These are phyloP conservation scores for Aspergillus uvarum DNA, from an alignment of 2,329 filamentous ascomycete genomes.

Conservation along the genomic window DNA sequence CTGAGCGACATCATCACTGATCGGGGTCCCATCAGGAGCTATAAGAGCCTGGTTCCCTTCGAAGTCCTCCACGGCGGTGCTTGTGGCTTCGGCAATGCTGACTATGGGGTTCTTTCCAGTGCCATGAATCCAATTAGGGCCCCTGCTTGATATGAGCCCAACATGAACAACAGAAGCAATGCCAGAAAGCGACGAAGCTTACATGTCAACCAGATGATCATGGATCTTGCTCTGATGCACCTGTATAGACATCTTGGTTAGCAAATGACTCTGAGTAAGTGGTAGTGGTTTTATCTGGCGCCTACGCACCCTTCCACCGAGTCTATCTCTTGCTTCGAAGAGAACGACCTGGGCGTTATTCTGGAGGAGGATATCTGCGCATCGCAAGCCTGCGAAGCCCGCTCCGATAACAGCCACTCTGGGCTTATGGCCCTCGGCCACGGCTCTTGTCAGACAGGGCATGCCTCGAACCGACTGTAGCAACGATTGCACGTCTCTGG, in stretches of 20 bases:
- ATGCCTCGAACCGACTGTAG: background rate
- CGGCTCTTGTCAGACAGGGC: background rate
- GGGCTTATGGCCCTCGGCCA: slow-evolving; percentile 40
- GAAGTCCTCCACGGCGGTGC: slow-evolving; percentile 52
- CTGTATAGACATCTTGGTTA: slow-evolving; percentile 30
- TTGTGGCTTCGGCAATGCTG: slow-evolving; percentile 54
- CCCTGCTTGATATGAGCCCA: slow-evolving; percentile 41
- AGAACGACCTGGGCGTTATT: slow-evolving; percentile 59
- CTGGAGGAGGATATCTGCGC: slow-evolving; percentile 57
- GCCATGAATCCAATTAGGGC: slow-evolving; percentile 66
- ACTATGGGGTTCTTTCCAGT: slow-evolving; percentile 60
- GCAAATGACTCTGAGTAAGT: slow-evolving; percentile 1
- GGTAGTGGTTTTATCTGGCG: background rate
- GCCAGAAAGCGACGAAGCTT: slow-evolving; percentile 26
- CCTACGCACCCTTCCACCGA: slow-evolving; percentile 56
- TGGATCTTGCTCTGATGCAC: slow-evolving; percentile 50
- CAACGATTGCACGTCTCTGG: background rate
- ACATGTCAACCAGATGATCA: slow-evolving; percentile 59
- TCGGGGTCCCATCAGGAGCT: slow-evolving; percentile 46
- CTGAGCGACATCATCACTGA: slow-evolving; percentile 36
- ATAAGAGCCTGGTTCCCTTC: slow-evolving; percentile 53
- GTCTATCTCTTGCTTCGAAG: slow-evolving; percentile 57
- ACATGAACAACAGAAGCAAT: background rate
- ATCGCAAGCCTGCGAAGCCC: slow-evolving; percentile 60
- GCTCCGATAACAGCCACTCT: slow-evolving; percentile 61